Percentiles rank a stretch among this genome's conserved stretches.
Conservation (phyloP, 768 basidiomycete genomes). For the Krasilnikovozyma curviuscula region DNA sequence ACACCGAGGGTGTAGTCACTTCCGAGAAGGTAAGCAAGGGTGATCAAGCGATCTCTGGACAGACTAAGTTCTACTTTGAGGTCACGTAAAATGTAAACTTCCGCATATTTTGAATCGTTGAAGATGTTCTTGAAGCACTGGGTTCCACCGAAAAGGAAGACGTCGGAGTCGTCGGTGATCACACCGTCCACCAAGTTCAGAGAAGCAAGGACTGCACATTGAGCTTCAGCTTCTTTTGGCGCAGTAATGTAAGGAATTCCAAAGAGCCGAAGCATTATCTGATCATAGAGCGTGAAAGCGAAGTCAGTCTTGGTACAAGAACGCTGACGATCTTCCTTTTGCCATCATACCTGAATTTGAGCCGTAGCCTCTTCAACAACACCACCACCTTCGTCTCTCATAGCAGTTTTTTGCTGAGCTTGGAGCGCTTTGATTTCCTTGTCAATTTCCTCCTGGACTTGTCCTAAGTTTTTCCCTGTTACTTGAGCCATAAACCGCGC, state of each 20-base stretch:
- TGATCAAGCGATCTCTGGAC: slow-evolving; percentile 64
- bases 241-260: slow-evolving; percentile 97
- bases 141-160: slow-evolving; percentile 86
- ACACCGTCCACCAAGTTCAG: slow-evolving; percentile 84
- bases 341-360: slow-evolving; percentile 42
- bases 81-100: slow-evolving; percentile 74
- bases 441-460: slow-evolving; percentile 72
- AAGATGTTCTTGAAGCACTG: slow-evolving; percentile 99
- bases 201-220: slow-evolving; percentile 76
- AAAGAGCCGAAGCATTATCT: slow-evolving; percentile 81
- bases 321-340: not conserved
- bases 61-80: slow-evolving; percentile 71
- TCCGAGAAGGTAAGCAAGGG: slow-evolving; percentile 80
- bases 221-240: slow-evolving; percentile 98
- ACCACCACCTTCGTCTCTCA: slow-evolving; percentile 75
- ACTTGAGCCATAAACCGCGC: slow-evolving; percentile 82
- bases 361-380: slow-evolving; percentile 85
- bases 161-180: slow-evolving; percentile 97
- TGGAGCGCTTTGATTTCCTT: slow-evolving; percentile 68
- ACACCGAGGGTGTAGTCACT: slow-evolving; percentile 93
- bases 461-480: slow-evolving; percentile 62
- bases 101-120: slow-evolving; percentile 95
- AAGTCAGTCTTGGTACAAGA: not conserved
- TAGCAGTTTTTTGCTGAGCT: slow-evolving; percentile 64
- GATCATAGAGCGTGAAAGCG: not conserved